These are phyloP conservation scores for Claviceps sp. DNA, from an alignment of 2,329 filamentous ascomycete species.

Conservation along the genomic window DNA sequence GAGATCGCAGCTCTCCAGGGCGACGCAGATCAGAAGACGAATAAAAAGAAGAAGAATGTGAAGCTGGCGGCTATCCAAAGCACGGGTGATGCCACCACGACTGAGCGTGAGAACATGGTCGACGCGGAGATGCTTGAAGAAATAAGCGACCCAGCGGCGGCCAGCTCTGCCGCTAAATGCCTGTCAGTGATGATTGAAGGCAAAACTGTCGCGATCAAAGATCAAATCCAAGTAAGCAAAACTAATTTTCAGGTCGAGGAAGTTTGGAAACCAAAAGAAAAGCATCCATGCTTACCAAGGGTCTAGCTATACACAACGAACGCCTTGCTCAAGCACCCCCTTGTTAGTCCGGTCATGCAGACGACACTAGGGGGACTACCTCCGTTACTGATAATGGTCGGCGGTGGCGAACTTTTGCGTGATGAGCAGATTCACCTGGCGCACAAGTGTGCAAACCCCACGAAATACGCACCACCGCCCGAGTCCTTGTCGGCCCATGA, in stretches of 20 bases:
- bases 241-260: too few species aligned
- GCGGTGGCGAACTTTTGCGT: conserved; percentile 75
- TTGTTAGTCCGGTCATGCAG: conserved; percentile 82
- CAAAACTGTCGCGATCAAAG: conserved; percentile 58
- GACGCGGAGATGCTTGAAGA: conserved; percentile 13
- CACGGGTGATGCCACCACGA: conserved; percentile 20
- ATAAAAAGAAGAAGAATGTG: conserved; percentile 10
- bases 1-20: conserved; percentile 46
- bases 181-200: conserved; percentile 60
- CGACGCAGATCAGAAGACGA: conserved; percentile 30
- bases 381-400: conserved; percentile 72
- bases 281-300: conserved; percentile 9
- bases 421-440: conserved; percentile 94
- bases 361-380: conserved; percentile 81
- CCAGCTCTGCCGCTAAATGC: conserved; percentile 18
- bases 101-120: conserved; percentile 16
- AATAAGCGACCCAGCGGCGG: conserved; percentile 11
- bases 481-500: conserved; percentile 50
- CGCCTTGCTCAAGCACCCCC: conserved; percentile 67
- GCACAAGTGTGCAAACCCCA: conserved; percentile 82
- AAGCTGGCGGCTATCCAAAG: conserved; percentile 10
- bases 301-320: conserved; percentile 63
- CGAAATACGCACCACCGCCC: conserved; percentile 57
- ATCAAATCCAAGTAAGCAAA: conserved; percentile 68
- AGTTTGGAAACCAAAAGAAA: neutral